phyloP scores from a whole-genome alignment of 1,284 basidiomycete species.

The Phaffia rhodozyma region DNA sequence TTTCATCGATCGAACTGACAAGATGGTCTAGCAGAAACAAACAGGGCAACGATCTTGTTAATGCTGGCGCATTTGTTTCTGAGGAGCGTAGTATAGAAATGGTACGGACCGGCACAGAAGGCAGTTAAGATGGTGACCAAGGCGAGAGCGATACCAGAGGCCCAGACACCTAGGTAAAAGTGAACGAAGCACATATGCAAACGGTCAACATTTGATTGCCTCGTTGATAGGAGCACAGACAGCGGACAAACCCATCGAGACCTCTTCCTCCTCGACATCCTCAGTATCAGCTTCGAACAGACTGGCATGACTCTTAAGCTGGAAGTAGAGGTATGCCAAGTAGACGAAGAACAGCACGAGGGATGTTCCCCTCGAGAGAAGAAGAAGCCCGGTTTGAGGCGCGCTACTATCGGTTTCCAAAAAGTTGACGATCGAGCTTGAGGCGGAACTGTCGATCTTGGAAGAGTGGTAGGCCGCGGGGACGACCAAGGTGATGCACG shows the following conservation, averaged over 20 bases:
- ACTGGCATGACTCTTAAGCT: conserved; percentile 45
- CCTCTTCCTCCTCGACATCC: conserved; percentile 42
- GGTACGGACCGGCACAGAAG: conserved; percentile 58
- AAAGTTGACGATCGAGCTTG: not conserved
- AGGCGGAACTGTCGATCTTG: conserved; percentile 18
- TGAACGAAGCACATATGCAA: conserved; percentile 32
- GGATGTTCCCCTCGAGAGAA: conserved; percentile 74
- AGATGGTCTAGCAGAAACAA: conserved; percentile 38
- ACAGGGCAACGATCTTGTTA: not conserved
- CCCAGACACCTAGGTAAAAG: conserved; percentile 3
- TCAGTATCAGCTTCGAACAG: conserved; percentile 41
- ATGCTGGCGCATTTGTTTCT: conserved; percentile 22
- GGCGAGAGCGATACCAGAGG: conserved; percentile 38
- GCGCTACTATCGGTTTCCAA: not conserved
- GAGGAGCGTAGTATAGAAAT: conserved; percentile 18
- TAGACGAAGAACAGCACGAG: conserved; percentile 72
- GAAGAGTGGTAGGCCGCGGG: conserved; percentile 74
- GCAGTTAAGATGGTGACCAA: conserved; percentile 64
- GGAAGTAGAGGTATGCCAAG: conserved; percentile 59
- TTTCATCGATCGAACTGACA: conserved; percentile 82
- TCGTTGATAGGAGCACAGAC: too few species aligned
- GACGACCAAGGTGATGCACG: conserved; percentile 79
- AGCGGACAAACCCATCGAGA: conserved; percentile 55
- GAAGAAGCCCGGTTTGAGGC: conserved; percentile 44
- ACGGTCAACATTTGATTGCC: too few species aligned